These are phyloP conservation scores for Phyllosticta citriasiana DNA, from an alignment of 2,329 filamentous ascomycete species.

Conservation along the genomic window DNA sequence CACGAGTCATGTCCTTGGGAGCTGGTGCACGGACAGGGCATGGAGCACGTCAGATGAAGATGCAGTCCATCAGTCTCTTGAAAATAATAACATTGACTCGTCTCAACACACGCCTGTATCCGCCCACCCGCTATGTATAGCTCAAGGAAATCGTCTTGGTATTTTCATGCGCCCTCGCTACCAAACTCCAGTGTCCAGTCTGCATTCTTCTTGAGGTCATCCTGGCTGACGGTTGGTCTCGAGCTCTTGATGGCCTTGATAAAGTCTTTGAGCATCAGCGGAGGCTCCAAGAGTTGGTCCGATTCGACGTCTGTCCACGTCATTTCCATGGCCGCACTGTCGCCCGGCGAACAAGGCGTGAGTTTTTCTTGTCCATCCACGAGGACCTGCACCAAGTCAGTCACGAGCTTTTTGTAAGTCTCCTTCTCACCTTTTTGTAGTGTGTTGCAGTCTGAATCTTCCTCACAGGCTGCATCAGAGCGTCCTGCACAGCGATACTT, in stretches of 20 bases:
- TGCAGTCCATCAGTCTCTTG: too few species aligned
- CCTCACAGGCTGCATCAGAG: slow-evolving; percentile 91
- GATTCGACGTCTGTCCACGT: slow-evolving; percentile 80
- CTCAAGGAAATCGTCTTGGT: not conserved
- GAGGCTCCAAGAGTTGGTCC: slow-evolving; percentile 75
- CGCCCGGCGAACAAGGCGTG: slow-evolving; percentile 91
- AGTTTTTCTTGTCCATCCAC: slow-evolving; percentile 57
- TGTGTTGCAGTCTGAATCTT: slow-evolving; percentile 97
- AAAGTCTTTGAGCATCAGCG: slow-evolving; percentile 84
- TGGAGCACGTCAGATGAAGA: too few species aligned
- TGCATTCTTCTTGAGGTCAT: slow-evolving; percentile 72
- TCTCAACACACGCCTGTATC: not conserved
- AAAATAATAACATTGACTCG: not conserved
- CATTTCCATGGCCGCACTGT: slow-evolving; percentile 80
- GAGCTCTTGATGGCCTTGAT: slow-evolving; percentile 81
- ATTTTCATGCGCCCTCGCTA: slow-evolving; percentile 55
- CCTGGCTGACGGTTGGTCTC: slow-evolving; percentile 78
- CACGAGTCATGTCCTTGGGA: not conserved
- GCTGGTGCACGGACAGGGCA: not conserved
- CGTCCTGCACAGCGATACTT: slow-evolving; percentile 87
- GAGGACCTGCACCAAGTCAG: slow-evolving; percentile 46
- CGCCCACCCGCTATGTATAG: slow-evolving; percentile 7
- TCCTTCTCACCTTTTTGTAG: slow-evolving; percentile 69
- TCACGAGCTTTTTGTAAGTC: slow-evolving; percentile 1
- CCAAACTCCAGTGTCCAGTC: slow-evolving; percentile 97